Base-by-base conservation (phyloP, 2,329 filamentous ascomycete species). In the Zarea fungicola region DNA sequence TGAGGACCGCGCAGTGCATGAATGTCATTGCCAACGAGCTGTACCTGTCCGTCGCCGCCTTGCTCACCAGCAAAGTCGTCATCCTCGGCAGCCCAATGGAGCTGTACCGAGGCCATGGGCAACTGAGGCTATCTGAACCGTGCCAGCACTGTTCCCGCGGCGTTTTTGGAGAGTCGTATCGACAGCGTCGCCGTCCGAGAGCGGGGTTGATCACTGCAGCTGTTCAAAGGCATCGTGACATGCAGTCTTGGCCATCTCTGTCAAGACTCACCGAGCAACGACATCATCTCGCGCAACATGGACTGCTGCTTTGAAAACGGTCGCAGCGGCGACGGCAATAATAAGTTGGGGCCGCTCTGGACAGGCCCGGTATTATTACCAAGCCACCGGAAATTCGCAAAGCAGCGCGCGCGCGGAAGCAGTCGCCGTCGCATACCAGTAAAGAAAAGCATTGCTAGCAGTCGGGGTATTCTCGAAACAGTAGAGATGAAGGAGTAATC, bases 181-280 rank as follows among this genome's bases (percentile, higher is more conserved):
- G 69, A 75, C 52, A 48, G 62, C 0, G 62, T 72, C 45, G 72
- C 73, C 13, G 68, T 83, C 21, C 51, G 66, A 69, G 50, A 53
- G 60, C 13, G 49, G 54, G 18, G 40, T 52, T 11, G 63, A 61
- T 31, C 55, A 67, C 56, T 77, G 72, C 47, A 70, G 67, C 13
- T 86, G 58, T 89, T 89, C 74, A 89, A 89, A 64, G 85, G 85
- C 5, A 71, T 88, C 29, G 87, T 88, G 53, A 72, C 78, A 14
- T 75, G 83, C 22, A 86, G 86, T 58, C 66, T 89, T 19, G 71
- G 74, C 31, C 75, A 77, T 49, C 64, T 89, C 26, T 69, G 84
- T 23, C 58, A 66, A 1, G 75, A 65, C 3, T 73, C 72, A 1
- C 76, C 77, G 0, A 66, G 75, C 34, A 61, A 69, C 6, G 62